Percentiles rank a stretch among this genome's conserved stretches.
Evolutionary conservation across 208 protist species (phyloP).

Genomic region (Leishmania guyanensis): DNA sequence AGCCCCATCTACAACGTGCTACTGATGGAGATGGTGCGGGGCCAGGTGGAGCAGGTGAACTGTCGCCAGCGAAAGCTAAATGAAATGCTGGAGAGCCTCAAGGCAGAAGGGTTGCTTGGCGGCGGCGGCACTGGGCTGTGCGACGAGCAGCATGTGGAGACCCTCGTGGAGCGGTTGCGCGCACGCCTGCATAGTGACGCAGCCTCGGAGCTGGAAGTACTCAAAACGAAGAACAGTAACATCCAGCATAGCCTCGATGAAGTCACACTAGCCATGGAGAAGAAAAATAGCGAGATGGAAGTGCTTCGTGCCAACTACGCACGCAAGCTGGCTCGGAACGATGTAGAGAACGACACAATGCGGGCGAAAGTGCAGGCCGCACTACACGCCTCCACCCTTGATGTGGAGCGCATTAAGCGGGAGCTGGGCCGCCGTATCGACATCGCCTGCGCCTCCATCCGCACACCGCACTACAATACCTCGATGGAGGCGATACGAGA

Average conservation of each 20-base stretch:
- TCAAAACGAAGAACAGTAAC: constrained; percentile 47
- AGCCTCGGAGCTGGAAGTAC: constrained; percentile 43
- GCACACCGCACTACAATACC: constrained; percentile 78
- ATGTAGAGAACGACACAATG: constrained; percentile 70
- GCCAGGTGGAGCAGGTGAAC: constrained; percentile 67
- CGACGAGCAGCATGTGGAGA: constrained; percentile 31
- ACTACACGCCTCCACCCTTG: constrained; percentile 44
- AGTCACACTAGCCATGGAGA: constrained; percentile 56
- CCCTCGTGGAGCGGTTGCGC: constrained; percentile 49
- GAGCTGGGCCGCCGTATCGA: constrained; percentile 75
- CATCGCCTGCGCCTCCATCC: constrained; percentile 57
- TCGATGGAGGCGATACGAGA: constrained; percentile 75
- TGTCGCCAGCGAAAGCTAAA: constrained; percentile 58
- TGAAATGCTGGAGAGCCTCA: constrained; percentile 54
- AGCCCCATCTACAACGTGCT: constrained; percentile 73
- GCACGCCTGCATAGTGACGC: constrained; percentile 48
- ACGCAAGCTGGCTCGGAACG: constrained; percentile 52
- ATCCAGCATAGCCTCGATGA: constrained; percentile 63
- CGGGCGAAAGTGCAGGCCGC: constrained; percentile 58
- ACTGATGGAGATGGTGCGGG: constrained; percentile 70
- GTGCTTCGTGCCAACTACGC: constrained; percentile 57
- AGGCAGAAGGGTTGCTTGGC: constrained; percentile 42
- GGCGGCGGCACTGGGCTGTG: constrained; percentile 12
- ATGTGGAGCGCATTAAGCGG: constrained; percentile 80
- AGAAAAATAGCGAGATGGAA: constrained; percentile 57